These are phyloP conservation scores for Eucommia ulmoides DNA, from an alignment of 257 asterid species.

Conservation along the genomic window DNA sequence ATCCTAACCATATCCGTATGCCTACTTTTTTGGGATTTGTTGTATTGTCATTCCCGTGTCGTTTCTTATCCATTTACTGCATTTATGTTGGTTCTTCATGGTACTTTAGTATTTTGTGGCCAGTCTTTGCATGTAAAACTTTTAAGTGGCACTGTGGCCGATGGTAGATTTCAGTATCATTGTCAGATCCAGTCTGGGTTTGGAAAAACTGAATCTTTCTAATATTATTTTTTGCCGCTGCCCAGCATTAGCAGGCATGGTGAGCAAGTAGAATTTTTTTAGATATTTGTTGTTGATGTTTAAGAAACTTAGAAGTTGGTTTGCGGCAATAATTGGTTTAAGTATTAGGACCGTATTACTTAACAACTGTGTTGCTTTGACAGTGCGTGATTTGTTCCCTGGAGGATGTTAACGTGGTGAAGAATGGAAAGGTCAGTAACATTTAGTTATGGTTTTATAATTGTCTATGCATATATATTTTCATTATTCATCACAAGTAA, in stretches of 20 bases:
- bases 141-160: too few species aligned
- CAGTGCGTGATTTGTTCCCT: conserved; percentile 92
- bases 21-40: too few species aligned
- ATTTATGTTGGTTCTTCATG: too few species aligned
- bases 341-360: too few species aligned
- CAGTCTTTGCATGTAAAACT: too few species aligned
- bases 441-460: too few species aligned
- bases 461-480: neutral
- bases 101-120: too few species aligned
- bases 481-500: neutral
- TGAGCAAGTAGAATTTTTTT: too few species aligned
- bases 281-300: neutral
- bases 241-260: neutral
- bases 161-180: neutral
- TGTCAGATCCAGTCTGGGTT: neutral
- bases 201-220: neutral
- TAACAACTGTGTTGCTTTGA: conserved; percentile 26
- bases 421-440: conserved; percentile 84
- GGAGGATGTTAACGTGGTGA: conserved; percentile 49
- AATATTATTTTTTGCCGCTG: neutral
- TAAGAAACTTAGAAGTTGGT: conserved; percentile 5
- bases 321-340: neutral
- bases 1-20: too few species aligned
- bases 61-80: too few species aligned
- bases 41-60: too few species aligned